Evolutionary conservation across 1,284 basidiomycete species (phyloP).

Genomic region (Tilletia caries): DNA sequence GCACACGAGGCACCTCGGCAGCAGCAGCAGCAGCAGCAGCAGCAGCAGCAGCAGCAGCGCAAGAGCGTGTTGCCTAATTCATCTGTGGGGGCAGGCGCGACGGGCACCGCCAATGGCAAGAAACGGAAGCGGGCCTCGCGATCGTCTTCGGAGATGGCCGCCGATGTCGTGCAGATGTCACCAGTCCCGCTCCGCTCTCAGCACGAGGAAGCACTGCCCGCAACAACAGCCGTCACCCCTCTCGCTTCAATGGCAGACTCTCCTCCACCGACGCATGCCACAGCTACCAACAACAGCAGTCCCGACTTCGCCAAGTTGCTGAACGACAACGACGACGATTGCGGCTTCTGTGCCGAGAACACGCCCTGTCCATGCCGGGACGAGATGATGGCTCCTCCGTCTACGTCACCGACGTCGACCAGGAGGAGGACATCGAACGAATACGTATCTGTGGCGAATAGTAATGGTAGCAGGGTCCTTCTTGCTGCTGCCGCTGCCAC

Average conservation of each 20-base stretch:
- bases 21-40: constrained; percentile 18
- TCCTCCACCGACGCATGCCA: constrained; percentile 19
- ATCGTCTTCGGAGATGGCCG: constrained; percentile 15
- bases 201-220: background rate
- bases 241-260: constrained; percentile 20
- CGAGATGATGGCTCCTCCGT: background rate
- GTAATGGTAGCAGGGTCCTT: constrained; percentile 18
- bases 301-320: constrained; percentile 15
- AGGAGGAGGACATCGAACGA: background rate
- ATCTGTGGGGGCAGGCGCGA: constrained; percentile 16
- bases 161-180: background rate
- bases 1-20: constrained; percentile 29
- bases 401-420: background rate
- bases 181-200: constrained; percentile 9
- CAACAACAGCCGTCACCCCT: background rate
- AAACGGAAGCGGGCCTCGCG: constrained; percentile 18
- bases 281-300: constrained; percentile 11
- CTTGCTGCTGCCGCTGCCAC: constrained; percentile 25
- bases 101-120: constrained; percentile 17
- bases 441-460: constrained; percentile 1
- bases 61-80: background rate
- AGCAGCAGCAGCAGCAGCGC: too few species aligned
- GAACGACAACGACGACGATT: constrained; percentile 34
- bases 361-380: constrained; percentile 40
- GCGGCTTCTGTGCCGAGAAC: constrained; percentile 45